Base-by-base conservation (phyloP, 2,329 filamentous ascomycete species). In the Calonectria honghensis region DNA sequence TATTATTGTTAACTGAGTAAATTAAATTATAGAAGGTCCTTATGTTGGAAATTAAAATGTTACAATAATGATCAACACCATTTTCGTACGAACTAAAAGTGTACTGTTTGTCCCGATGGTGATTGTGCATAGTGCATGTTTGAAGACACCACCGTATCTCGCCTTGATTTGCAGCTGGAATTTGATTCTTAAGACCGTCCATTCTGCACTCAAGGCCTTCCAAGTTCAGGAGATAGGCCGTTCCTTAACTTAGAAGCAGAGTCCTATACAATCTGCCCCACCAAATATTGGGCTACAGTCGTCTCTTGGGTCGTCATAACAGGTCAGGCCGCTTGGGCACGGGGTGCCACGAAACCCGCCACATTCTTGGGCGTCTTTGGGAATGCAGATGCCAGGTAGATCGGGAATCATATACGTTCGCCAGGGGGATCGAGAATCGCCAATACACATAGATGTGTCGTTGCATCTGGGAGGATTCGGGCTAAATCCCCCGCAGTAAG, bases 301-400 rank as follows among this genome's bases (percentile, higher is more conserved):
- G 29, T 63, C 57, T 27, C 57, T 63, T 29, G 57, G 57, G 27
- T 63, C 57, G 20, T 63, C 57, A 9, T 41, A 63, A 29, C 57
- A 63, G 2, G 14, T 63, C 24, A 27, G 24, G 9, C 57, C 57
- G 24, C 1, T 31, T 29, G 57, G 57, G 27, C 57, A 63, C 27
- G n/a, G n/a, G 6, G 5, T 63, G 16, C 57, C 57, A 29, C 27
- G 24, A 20, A 63, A 63, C 24, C 57, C 57, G 13, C 57, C 57
- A 63, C 57, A 63, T 41, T 41, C 13, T 16, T 27, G 35, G 24
- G 35, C 7, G 16, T 37, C 37, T 2, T 5, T 41, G 27, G 57
- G 57, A 27, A 63, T 29, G 39, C 57, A 63, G 35, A 63, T 63
- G 13, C 57, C 57, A 29, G 57, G 57, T 4, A 63, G 37, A 20